A percentile compares a stretch with the other conserved stretches of the same genome.
phyloP scores from a whole-genome alignment of 2,329 filamentous ascomycete genomes.

The Apiospora malaysiana region DNA sequence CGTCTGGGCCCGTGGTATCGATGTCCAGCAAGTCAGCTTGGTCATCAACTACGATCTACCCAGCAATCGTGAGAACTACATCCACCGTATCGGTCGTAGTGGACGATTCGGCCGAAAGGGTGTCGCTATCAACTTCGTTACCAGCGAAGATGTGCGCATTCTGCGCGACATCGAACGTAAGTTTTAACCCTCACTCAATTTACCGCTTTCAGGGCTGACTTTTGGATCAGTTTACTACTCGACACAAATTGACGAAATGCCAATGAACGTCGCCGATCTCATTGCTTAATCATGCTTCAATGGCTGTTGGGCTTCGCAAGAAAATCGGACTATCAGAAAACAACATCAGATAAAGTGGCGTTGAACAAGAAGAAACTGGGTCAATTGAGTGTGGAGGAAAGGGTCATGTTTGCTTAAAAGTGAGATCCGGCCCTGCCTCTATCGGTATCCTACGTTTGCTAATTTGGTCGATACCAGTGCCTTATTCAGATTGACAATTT shows the following conservation, averaged over 20 bases:
- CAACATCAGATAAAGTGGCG: conserved; percentile 1
- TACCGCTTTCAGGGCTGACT: conserved; percentile 19
- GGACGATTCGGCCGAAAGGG: conserved; percentile 99
- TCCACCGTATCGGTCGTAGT: conserved; percentile 99
- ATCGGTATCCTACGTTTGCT: background rate
- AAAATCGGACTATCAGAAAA: background rate
- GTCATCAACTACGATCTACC: conserved; percentile 99
- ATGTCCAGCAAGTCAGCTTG: conserved; percentile 96
- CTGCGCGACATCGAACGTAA: conserved; percentile 93
- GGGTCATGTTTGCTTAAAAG: conserved; percentile 21
- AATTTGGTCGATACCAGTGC: conserved; percentile 14
- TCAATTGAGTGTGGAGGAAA: conserved; percentile 19
- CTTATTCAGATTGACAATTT: conserved; percentile 25
- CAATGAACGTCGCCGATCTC: conserved; percentile 84
- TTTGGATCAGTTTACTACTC: conserved; percentile 79
- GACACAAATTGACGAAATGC: conserved; percentile 98
- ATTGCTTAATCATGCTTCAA: conserved; percentile 49
- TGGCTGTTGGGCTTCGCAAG: background rate
- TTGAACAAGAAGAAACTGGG: conserved; percentile 11
- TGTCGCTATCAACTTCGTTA: conserved; percentile 99
- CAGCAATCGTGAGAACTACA: conserved; percentile 98
- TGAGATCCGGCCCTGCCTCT: conserved; percentile 18
- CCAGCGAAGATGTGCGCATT: conserved; percentile 96
- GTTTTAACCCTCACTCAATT: conserved; percentile 40
- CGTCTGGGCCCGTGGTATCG: conserved; percentile 87